Conservation (phyloP, 257 asterid genomes). For the Oldenlandia corymbosa region DNA sequence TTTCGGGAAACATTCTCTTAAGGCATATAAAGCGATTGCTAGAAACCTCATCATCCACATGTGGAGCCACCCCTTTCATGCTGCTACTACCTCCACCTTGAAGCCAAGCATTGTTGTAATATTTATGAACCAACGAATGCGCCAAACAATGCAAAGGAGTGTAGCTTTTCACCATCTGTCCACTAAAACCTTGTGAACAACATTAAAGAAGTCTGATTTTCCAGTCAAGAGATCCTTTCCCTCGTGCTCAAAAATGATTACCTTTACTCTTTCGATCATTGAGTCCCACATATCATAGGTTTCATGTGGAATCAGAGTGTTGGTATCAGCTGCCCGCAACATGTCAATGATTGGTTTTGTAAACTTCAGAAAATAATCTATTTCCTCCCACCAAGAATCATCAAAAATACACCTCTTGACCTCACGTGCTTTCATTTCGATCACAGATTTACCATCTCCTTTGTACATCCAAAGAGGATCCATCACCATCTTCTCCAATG, state of each 20-base stretch:
- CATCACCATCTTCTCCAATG: not conserved
- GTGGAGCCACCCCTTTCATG: not conserved
- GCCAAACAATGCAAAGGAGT: conserved; percentile 14
- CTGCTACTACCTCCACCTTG: not conserved
- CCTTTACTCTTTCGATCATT: too few species aligned
- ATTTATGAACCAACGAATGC: conserved; percentile 7
- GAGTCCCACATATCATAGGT: too few species aligned
- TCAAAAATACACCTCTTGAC: not conserved
- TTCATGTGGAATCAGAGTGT: too few species aligned
- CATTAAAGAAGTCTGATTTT: not conserved
- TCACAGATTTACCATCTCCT: not conserved
- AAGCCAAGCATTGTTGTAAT: not conserved
- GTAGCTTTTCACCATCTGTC: conserved; percentile 6
- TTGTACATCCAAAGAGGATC: not conserved
- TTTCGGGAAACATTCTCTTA: not conserved
- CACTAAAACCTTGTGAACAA: not conserved
- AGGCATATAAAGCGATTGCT: not conserved
- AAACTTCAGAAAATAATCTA: too few species aligned
- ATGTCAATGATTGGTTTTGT: too few species aligned
- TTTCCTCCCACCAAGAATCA: too few species aligned
- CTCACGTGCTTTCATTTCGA: not conserved
- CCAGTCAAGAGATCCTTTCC: not conserved
- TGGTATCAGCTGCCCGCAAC: too few species aligned
- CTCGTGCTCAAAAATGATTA: too few species aligned
- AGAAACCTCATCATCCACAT: not conserved